These are phyloP conservation scores for Apiotrichum akiyoshidainum DNA, from an alignment of 1,284 basidiomycete genomes.

Conservation along the genomic window DNA sequence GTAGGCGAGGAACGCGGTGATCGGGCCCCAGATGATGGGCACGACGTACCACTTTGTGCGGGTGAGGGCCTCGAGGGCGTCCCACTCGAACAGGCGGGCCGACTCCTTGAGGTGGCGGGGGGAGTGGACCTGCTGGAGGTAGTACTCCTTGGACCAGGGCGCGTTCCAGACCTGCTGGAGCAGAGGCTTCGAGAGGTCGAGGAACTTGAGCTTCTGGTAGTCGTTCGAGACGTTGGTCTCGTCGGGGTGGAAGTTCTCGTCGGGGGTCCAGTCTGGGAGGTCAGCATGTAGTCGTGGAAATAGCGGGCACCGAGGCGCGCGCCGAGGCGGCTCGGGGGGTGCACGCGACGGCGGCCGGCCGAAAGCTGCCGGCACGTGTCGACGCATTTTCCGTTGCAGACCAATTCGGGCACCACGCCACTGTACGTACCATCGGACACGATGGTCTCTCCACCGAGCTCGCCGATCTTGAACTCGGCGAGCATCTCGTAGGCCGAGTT, in stretches of 20 bases:
- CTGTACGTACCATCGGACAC: conserved; percentile 68
- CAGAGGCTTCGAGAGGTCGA: conserved; percentile 84
- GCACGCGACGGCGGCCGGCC: too few species aligned
- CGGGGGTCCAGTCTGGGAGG: conserved; percentile 71
- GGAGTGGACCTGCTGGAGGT: conserved; percentile 93
- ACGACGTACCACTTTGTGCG: conserved; percentile 93
- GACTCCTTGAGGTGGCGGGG: conserved; percentile 84
- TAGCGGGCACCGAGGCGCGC: too few species aligned
- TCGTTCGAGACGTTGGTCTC: conserved; percentile 75
- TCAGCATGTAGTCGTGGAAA: neutral
- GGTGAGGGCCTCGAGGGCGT: conserved; percentile 82
- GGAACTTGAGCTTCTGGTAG: conserved; percentile 82
- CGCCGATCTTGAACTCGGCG: conserved; percentile 78
- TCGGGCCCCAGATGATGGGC: conserved; percentile 87
- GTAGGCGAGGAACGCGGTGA: conserved; percentile 73
- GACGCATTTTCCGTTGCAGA: too few species aligned
- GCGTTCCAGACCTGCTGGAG: conserved; percentile 43
- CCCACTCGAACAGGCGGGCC: conserved; percentile 69
- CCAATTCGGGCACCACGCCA: too few species aligned
- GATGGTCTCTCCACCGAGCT: conserved; percentile 68
- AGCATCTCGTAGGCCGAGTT: conserved; percentile 89
- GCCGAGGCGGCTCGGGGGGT: too few species aligned
- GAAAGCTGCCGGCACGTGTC: too few species aligned
- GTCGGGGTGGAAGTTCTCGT: conserved; percentile 84
- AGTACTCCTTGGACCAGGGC: conserved; percentile 77